Conservation (phyloP, 768 basidiomycete genomes). For the Pisolithus orientalis region DNA sequence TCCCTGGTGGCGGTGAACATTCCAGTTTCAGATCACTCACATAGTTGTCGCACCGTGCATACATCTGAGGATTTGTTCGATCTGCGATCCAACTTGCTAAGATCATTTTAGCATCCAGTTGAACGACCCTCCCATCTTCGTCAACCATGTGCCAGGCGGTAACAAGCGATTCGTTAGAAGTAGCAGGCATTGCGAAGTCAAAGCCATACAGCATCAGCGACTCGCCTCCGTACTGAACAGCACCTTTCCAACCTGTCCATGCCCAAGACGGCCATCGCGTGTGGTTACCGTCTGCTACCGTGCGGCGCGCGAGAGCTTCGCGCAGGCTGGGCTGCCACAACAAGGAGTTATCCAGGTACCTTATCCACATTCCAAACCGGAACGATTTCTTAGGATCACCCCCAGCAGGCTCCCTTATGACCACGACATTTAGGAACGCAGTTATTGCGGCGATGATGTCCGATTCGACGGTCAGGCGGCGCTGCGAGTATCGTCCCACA, state of each 20-base stretch:
- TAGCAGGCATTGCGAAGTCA: not conserved
- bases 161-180: slow-evolving; percentile 14
- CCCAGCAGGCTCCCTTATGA: not conserved
- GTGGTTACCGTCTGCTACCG: not conserved
- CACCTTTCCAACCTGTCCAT: slow-evolving; percentile 21
- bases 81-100: not conserved
- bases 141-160: slow-evolving; percentile 13
- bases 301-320: slow-evolving; percentile 5
- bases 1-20: slow-evolving; percentile 8
- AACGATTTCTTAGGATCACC: not conserved
- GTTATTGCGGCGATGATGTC: slow-evolving; percentile 9
- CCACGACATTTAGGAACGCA: slow-evolving; percentile 2
- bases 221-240: slow-evolving; percentile 4
- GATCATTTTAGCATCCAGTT: slow-evolving; percentile 3
- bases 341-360: slow-evolving; percentile 9
- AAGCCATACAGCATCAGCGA: not conserved
- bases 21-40: not conserved
- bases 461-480: slow-evolving; percentile 8
- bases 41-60: not conserved
- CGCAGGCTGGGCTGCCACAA: slow-evolving; percentile 18
- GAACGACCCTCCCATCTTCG: slow-evolving; percentile 5
- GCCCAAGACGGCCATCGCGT: slow-evolving; percentile 17
- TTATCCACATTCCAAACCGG: slow-evolving; percentile 6
- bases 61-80: not conserved
- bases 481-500: slow-evolving; percentile 9